Evolutionary conservation across 352 stramenopile species (phyloP).

Genomic region (Phytophthora vignae): DNA sequence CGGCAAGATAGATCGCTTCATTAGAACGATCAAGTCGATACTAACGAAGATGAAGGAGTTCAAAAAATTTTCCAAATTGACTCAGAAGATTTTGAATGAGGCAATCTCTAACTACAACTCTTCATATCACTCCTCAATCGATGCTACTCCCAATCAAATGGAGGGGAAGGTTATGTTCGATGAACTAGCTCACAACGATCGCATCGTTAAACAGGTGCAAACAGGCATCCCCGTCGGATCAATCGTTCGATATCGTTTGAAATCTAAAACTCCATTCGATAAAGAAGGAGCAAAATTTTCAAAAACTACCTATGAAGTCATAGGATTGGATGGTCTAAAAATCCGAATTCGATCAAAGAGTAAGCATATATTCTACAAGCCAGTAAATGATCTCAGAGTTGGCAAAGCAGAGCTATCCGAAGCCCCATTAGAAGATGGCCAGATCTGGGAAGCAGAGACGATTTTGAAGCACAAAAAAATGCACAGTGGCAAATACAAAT

Average conservation of each 20-base stretch:
- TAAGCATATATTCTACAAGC: conserved; percentile 15
- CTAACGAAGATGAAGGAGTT: conserved; percentile 22
- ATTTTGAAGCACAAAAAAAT: conserved; percentile 24
- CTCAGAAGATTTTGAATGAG: conserved; percentile 11
- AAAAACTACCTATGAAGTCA: not conserved
- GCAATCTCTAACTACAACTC: conserved; percentile 31
- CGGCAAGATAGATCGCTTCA: conserved; percentile 43
- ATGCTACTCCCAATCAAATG: too few species aligned
- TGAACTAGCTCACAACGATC: too few species aligned
- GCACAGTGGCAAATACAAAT: not conserved
- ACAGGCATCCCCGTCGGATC: too few species aligned
- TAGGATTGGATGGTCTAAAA: not conserved
- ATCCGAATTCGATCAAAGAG: not conserved
- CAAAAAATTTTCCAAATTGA: conserved; percentile 21
- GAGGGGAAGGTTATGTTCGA: too few species aligned
- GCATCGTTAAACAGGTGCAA: too few species aligned
- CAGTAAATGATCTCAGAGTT: conserved; percentile 24
- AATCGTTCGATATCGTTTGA: not conserved
- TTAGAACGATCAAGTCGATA: conserved; percentile 29
- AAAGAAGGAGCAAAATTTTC: too few species aligned
- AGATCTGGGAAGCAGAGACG: conserved; percentile 28
- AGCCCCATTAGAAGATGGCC: not conserved
- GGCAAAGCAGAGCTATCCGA: too few species aligned
- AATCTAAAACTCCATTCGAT: not conserved
- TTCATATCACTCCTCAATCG: too few species aligned